Evolutionary conservation across 225 moss, liverwort and hornwort genomes (phyloP), one percentile per base, ranked within the genome.

Genomic region (Straminergon stramineum): DNA sequence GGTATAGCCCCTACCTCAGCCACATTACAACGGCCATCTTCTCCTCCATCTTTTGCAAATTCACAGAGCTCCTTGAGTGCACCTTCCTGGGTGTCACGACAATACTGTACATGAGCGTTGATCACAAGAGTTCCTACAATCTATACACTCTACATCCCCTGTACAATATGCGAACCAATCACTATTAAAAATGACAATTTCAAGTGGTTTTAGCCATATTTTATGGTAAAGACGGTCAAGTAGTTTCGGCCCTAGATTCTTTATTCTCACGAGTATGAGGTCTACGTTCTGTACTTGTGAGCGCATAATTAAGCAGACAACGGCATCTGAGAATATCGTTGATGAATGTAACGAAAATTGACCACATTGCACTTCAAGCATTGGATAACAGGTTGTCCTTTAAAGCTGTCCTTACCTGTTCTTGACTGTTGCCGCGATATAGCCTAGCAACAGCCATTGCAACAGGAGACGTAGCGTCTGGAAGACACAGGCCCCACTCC

Each of bases 1-100:
- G 94, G 93, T 89, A 93, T 87, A n/a, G 91, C 90, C 87, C 94
- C 94, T 82, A 58, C 90, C 79, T 94, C 94, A 41, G 94, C 85
- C 32, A 92, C 85, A 56, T 61, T 87, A 79, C 89, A 91, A 21
- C 94, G 93, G 37, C 91, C 87, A n/a, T 92, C 93, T 70, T 94
- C 94, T 91, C 94, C 94, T 85, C 92, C 93, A 87, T 92, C 90
- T 69, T 93, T 94, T 31, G 92, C 91, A 52, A 85, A 79, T 22
- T 85, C 87, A 85, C 90, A 94, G 24, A 94, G 89, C 82, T 92
- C 86, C 79, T 86, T 89, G 41, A 94, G 89, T 75, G 94, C 92
- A 82, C 88, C 84, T 91, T 94, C 94, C 94, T 94, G 84, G 48
- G n/a, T 32, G 55, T 41, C 73, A 89, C 45, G 58, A 80, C 76